Percentiles rank a stretch among this genome's conserved stretches.
phyloP scores from a whole-genome alignment of 2,329 filamentous ascomycete species.

The Stemphylium lycopersici region DNA sequence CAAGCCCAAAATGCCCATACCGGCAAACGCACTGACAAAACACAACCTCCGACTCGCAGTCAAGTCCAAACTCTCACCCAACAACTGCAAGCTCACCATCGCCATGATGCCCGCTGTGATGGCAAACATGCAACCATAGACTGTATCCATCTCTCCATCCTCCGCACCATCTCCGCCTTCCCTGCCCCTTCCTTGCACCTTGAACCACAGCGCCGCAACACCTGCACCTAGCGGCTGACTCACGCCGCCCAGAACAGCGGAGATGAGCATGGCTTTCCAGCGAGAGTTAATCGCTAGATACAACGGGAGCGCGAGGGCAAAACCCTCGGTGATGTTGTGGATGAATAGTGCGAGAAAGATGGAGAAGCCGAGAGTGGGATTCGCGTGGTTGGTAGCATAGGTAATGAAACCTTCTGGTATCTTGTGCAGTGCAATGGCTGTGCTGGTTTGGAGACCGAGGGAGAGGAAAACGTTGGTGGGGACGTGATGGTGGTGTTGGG shows the following conservation, averaged over 20 bases:
- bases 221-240: conserved; percentile 87
- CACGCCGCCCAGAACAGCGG: conserved; percentile 80
- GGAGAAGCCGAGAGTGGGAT: conserved; percentile 82
- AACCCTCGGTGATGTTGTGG: conserved; percentile 97
- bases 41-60: conserved; percentile 80
- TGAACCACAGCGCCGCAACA: conserved; percentile 86
- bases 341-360: conserved; percentile 97
- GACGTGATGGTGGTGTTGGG: conserved; percentile 89
- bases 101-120: conserved; percentile 94
- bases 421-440: conserved; percentile 95
- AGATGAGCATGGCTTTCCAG: conserved; percentile 81
- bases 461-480: conserved; percentile 91
- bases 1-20: conserved; percentile 85
- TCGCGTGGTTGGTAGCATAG: conserved; percentile 96
- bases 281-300: conserved; percentile 88
- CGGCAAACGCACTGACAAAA: conserved; percentile 79
- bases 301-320: conserved; percentile 88
- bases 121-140: conserved; percentile 84
- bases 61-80: conserved; percentile 82
- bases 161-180: conserved; percentile 51
- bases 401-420: conserved; percentile 88
- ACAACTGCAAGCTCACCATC: conserved; percentile 86
- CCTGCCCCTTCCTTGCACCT: conserved; percentile 62
- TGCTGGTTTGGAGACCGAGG: conserved; percentile 93
- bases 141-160: conserved; percentile 62